Evolutionary conservation across 2,329 filamentous ascomycete species (phyloP), one percentile per base, ranked within the genome.

Genomic region (Xylaria sp.): DNA sequence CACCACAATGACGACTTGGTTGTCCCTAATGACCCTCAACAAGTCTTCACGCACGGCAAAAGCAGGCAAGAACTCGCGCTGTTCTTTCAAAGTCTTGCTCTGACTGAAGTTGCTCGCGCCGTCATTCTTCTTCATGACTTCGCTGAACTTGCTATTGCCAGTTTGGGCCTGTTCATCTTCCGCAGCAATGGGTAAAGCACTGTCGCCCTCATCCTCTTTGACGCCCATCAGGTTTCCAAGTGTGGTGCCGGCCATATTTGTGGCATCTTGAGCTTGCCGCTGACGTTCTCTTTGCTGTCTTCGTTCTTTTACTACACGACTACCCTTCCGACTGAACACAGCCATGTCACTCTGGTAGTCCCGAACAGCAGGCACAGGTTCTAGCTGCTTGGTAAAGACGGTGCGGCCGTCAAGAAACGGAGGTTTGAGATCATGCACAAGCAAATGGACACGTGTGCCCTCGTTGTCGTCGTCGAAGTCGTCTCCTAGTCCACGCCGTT

Each of bases 311-410:
- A 99, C 94, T 1, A 97, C 92, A 68, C 86, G 89, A 71, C 93
- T 97, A 0, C 94, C 94, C 73, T 97, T 97, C 49, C 93, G 84
- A 76, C 92, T 96, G 69, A 97, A 97, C 1, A 99, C 92, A 1
- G 94, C 94, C 94, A 99, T 96, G 71, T 99, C 94, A 71, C 95
- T 99, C 75, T 97, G 93, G 30, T 90, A 87, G 72, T 99, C 94
- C 55, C 89, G 84, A 11, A 99, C 90, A 0, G 94, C 95, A 0
- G 93, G 91, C 0, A 99, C 90, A 0, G 94, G 95, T 60, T 99
- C 94, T 19, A 97, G 74, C 74, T 99, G 95, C 74, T 97, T 97
- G 2, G 94, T 99, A 73, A 99, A 99, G 59, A 99, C 89, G 18
- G 89, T 97, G 68, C 92, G 87, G 23, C 94, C 94, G 75, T 99